Evolutionary conservation across 345 rosid species (phyloP).

Genomic region (Dipteronia dyeriana): DNA sequence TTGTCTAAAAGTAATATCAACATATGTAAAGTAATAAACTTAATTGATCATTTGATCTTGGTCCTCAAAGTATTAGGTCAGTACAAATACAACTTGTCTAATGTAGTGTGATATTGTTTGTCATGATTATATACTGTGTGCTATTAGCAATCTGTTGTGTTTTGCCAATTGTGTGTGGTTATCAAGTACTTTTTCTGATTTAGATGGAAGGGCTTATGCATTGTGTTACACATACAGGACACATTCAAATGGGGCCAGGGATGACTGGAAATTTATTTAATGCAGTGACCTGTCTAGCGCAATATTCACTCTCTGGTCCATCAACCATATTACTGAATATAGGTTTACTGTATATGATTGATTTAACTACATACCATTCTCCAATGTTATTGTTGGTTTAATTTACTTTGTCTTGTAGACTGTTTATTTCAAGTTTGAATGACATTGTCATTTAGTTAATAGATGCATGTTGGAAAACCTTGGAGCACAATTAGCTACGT

Average conservation of each 20-base stretch:
- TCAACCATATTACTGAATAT: too few relatives aligned
- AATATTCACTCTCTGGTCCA: neutral
- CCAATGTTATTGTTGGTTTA: neutral
- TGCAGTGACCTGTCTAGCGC: neutral
- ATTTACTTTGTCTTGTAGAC: neutral
- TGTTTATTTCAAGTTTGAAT: neutral
- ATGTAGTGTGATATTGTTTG: neutral
- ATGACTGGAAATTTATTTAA: neutral
- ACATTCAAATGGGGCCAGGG: neutral
- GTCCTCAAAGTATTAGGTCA: neutral
- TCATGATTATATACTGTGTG: neutral
- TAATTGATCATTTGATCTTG: neutral
- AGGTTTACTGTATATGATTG: neutral
- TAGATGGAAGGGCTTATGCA: neutral
- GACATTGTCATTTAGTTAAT: neutral
- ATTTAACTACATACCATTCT: neutral
- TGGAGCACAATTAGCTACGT: neutral
- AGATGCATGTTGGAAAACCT: neutral
- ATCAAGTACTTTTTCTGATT: neutral
- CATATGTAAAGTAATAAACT: neutral
- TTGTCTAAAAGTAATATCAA: neutral
- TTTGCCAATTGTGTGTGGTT: neutral
- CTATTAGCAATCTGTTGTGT: neutral
- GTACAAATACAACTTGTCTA: neutral
- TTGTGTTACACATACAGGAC: neutral